Base-by-base conservation (phyloP, 1,284 basidiomycete species). In the Ceratobasidium sp. region DNA sequence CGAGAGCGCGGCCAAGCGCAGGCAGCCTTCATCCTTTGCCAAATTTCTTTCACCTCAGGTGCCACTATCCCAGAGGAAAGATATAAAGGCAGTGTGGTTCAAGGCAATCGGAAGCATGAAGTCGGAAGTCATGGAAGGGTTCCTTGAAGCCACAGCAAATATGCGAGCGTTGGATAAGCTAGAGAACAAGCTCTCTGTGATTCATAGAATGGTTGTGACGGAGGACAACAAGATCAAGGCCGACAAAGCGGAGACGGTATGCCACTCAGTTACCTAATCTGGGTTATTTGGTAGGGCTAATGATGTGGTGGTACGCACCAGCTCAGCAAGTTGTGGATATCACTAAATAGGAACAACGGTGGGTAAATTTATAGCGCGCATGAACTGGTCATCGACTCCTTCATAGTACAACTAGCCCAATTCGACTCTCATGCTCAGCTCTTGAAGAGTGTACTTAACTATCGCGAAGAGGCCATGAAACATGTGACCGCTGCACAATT, bases 101-200 rank as follows among this genome's bases (percentile, higher is more conserved):
- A 34, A 58, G 16, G 56, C 56, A 37, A 58, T 58, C 16, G 56
- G 13, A 37, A 58, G 3, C 8, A 58, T 58, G 56, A 58, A 58
- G 31, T 58, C 56, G 31, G n/a, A n/a, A 7, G 56, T 58, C 31
- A 34, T n/a, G 31, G 16, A 58, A 14, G 31, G 34, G 19, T 34
- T 24, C 16, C 31, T 58, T n/a, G 31, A 58, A 58, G 56, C 56
- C n/a, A 31, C 31, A 16, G 56, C 56, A 19, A 58, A 58, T 34
- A n/a, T 34, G 56, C 56, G 31, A 37, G 27, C 31, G 27, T 58
- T 58, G 31, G 31, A 58, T 37, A 29, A 31, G 16, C 31, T 58
- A 11, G 56, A 58, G 3, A 31, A 34, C 31, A 11, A 58, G 14
- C 56, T 58, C 31, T 58, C 56, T 37, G 31, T 37, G 13, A 58